Conservation (phyloP, 345 rosid species). For the Schrenkiella parvula region DNA sequence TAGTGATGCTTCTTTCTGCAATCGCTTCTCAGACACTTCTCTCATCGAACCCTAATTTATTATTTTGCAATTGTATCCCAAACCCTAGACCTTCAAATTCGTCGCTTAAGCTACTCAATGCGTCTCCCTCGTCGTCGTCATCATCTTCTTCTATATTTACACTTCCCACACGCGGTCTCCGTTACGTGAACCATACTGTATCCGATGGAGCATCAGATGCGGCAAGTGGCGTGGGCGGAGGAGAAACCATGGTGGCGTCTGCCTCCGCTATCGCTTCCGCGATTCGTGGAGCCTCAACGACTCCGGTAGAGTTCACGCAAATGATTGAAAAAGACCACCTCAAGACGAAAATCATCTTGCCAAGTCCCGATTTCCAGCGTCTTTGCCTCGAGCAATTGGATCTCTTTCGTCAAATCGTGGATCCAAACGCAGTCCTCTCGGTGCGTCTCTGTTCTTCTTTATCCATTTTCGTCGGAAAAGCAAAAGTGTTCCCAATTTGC, state of each 20-base stretch:
- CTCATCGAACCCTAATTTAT: constrained; percentile 27
- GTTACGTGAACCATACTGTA: constrained; percentile 43
- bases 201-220: constrained; percentile 33
- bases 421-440: constrained; percentile 69
- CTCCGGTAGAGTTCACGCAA: constrained; percentile 74
- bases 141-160: constrained; percentile 29
- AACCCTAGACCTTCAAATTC: constrained; percentile 25
- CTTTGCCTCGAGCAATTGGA: constrained; percentile 78
- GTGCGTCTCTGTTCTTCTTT: constrained; percentile 31
- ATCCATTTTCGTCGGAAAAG: background rate
- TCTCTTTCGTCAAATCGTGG: constrained; percentile 73
- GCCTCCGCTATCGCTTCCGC: constrained; percentile 79
- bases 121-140: constrained; percentile 33
- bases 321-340: constrained; percentile 49
- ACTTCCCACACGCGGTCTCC: constrained; percentile 35
- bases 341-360: constrained; percentile 56
- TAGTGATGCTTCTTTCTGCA: constrained; percentile 57
- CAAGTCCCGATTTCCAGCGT: constrained; percentile 74
- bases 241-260: constrained; percentile 43
- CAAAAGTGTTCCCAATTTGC: background rate
- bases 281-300: constrained; percentile 56
- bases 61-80: constrained; percentile 19
- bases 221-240: constrained; percentile 4
- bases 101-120: constrained; percentile 34
- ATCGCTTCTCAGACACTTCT: constrained; percentile 36